Percentiles rank a stretch among this genome's conserved stretches.
Conservation (phyloP, 2,329 filamentous ascomycete genomes). For the Xylaria digitata region DNA sequence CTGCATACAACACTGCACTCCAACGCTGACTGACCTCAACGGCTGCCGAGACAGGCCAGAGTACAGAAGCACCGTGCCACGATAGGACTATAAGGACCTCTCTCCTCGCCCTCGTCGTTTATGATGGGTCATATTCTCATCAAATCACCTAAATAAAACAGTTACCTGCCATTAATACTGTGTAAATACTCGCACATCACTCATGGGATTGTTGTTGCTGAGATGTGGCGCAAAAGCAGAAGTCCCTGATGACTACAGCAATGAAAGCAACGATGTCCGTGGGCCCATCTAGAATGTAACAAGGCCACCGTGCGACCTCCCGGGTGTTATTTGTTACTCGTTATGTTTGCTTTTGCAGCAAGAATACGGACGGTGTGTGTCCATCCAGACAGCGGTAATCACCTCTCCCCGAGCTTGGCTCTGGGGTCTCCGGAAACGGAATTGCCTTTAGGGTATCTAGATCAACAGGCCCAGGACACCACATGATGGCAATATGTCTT, state of each 20-base stretch:
- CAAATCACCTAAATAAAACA: slow-evolving; percentile 14
- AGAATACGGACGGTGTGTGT: slow-evolving; percentile 21
- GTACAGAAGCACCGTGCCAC: slow-evolving; percentile 24
- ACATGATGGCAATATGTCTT: slow-evolving; percentile 16
- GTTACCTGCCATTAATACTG: slow-evolving; percentile 4
- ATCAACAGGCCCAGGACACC: slow-evolving; percentile 16
- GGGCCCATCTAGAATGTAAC: slow-evolving; percentile 34
- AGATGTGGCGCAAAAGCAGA: slow-evolving; percentile 33
- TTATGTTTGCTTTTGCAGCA: slow-evolving; percentile 32
- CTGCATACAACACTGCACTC: slow-evolving; percentile 37
- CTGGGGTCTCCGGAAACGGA: slow-evolving; percentile 21
- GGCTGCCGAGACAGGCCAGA: slow-evolving; percentile 30
- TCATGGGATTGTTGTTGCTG: slow-evolving; percentile 3
- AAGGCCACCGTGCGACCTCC: slow-evolving; percentile 39
- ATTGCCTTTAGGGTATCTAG: slow-evolving; percentile 13
- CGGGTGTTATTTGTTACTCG: slow-evolving; percentile 15
- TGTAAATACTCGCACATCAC: slow-evolving; percentile 8
- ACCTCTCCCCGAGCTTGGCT: slow-evolving; percentile 21
- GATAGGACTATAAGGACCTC: slow-evolving; percentile 5
- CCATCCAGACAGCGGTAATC: slow-evolving; percentile 23
- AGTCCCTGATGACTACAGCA: slow-evolving; percentile 27
- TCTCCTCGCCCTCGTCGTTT: background rate
- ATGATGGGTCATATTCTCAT: slow-evolving; percentile 16
- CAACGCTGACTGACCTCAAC: slow-evolving; percentile 36
- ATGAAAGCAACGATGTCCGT: slow-evolving; percentile 18